These are phyloP conservation scores for Amniculicola lignicola DNA, from an alignment of 495 filamentous ascomycete genomes.

Conservation along the genomic window DNA sequence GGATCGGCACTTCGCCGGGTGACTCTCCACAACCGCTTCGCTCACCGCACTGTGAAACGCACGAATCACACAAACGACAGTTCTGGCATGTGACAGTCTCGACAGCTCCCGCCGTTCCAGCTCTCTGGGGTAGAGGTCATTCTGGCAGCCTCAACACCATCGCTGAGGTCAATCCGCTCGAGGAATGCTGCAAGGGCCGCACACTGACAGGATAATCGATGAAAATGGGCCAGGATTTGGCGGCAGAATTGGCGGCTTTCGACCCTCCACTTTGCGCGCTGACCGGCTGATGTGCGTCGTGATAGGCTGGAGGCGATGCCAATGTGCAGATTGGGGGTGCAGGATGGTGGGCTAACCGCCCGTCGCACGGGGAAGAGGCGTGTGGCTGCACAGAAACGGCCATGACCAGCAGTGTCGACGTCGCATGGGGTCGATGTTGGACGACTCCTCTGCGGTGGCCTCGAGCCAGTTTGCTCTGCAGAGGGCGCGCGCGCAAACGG, in stretches of 20 bases:
- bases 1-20: conserved; percentile 26
- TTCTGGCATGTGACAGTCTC: conserved; percentile 21
- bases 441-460: background rate
- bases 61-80: conserved; percentile 6
- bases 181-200: conserved; percentile 20
- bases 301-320: conserved; percentile 9
- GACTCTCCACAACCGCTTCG: conserved; percentile 21
- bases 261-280: background rate
- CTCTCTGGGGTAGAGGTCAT: background rate
- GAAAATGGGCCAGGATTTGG: conserved; percentile 3
- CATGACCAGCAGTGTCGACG: background rate
- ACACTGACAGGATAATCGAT: conserved; percentile 7
- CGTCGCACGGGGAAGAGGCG: conserved; percentile 15
- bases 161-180: no score
- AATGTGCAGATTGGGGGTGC: conserved; percentile 1
- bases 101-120: background rate
- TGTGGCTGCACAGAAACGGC: conserved; percentile 30
- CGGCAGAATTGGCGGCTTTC: conserved; percentile 19
- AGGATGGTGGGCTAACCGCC: conserved; percentile 17
- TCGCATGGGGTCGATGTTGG: background rate
- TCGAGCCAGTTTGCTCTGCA: background rate
- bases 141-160: no score
- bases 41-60: conserved; percentile 13
- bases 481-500: background rate
- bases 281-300: conserved; percentile 6